Evolutionary conservation across 257 asterid species (phyloP).

Genomic region (Cordia subcordata): DNA sequence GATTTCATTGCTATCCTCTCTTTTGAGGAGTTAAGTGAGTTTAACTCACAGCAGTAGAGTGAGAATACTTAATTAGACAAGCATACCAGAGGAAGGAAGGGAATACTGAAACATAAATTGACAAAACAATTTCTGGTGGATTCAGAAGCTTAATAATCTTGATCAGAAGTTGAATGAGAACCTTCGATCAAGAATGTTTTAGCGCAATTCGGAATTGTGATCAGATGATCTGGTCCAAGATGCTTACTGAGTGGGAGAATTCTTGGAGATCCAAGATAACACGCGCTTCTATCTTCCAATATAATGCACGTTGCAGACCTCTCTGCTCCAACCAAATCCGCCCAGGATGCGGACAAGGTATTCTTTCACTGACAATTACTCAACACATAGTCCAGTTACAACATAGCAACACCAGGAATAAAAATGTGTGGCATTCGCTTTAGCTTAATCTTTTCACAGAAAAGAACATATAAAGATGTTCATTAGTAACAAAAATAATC

Average conservation of each 20-base stretch:
- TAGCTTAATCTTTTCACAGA: neutral
- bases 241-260: conserved; percentile 54
- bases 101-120: no score
- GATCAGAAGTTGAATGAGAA: no score
- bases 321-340: conserved; percentile 98
- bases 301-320: conserved; percentile 86
- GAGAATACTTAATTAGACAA: no score
- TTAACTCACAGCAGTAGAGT: no score
- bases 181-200: no score
- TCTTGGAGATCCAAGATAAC: conserved; percentile 94
- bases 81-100: no score
- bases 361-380: conserved; percentile 52
- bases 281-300: conserved; percentile 98
- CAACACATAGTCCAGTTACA: neutral
- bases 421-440: neutral
- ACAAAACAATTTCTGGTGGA: no score
- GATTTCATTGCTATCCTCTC: no score
- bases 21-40: no score
- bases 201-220: no score
- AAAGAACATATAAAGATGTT: neutral
- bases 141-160: no score
- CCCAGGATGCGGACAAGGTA: conserved; percentile 89
- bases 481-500: neutral
- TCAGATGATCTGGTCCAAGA: neutral
- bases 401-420: neutral